Conservation (phyloP, 192 early-diverging fungal genomes). For the Gamsiella multidivaricata region DNA sequence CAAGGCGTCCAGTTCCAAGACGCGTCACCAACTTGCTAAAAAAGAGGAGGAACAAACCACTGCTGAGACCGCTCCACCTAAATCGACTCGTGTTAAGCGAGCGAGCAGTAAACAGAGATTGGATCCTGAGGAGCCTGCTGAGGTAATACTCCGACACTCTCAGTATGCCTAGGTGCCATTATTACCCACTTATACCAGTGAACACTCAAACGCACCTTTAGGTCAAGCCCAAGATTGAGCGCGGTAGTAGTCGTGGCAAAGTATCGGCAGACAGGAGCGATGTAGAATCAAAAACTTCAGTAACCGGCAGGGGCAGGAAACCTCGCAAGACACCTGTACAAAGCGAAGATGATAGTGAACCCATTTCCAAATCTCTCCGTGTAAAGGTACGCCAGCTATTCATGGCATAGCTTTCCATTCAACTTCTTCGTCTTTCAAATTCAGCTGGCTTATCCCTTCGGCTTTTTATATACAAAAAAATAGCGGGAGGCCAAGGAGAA, state of each 20-base stretch:
- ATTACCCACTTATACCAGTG: background rate
- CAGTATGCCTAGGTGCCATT: no score
- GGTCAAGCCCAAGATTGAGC: slow-evolving; percentile 16
- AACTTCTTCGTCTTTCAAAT: background rate
- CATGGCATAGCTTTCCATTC: no score
- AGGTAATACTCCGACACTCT: no score
- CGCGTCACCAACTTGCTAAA: background rate
- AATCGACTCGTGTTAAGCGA: slow-evolving; percentile 14
- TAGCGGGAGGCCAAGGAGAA: slow-evolving; percentile 6
- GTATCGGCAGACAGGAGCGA: slow-evolving; percentile 8
- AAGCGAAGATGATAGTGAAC: slow-evolving; percentile 28
- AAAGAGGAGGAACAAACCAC: background rate
- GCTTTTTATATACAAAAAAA: no score
- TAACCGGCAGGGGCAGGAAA: slow-evolving; percentile 18
- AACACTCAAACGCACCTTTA: no score
- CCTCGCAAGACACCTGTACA: slow-evolving; percentile 1
- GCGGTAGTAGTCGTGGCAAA: slow-evolving; percentile 36
- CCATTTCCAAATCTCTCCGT: background rate
- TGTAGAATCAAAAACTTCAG: slow-evolving; percentile 7
- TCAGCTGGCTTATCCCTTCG: no score
- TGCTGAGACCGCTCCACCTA: background rate
- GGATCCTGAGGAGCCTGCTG: background rate
- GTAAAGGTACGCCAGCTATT: background rate
- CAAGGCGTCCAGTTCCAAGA: slow-evolving; percentile 1
- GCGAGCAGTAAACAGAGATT: slow-evolving; percentile 6